phyloP scores from a whole-genome alignment of 306 rosid genomes.

The Cucumis melo region DNA sequence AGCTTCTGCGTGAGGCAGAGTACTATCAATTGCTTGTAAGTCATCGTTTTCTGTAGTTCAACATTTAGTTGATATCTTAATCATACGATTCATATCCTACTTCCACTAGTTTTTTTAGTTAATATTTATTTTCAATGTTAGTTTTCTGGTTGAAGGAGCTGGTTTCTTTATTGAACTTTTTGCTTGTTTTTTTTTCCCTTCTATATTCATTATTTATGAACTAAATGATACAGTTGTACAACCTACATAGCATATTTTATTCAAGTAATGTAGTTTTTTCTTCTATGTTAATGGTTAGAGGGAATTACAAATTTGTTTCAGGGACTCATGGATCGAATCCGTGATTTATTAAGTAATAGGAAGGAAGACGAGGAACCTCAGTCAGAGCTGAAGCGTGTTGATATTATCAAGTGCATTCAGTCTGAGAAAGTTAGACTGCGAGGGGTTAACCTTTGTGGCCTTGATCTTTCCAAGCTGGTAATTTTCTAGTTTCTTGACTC shows the following conservation, averaged over 20 bases:
- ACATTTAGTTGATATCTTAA: too few species aligned
- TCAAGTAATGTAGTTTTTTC: not conserved
- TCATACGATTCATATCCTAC: too few species aligned
- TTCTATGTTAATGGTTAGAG: not conserved
- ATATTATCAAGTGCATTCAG: constrained; percentile 89
- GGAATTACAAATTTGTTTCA: constrained; percentile 15
- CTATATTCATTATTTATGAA: too few species aligned
- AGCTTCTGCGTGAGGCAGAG: constrained; percentile 77
- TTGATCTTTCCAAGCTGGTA: constrained; percentile 93
- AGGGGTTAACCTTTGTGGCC: constrained; percentile 91
- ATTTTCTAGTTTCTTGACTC: constrained; percentile 7
- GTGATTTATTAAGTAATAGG: constrained; percentile 29
- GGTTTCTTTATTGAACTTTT: not conserved
- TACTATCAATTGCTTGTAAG: constrained; percentile 79
- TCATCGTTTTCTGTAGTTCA: not conserved
- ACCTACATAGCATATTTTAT: too few species aligned
- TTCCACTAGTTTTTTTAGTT: not conserved
- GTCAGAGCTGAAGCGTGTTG: constrained; percentile 62
- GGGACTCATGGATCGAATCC: constrained; percentile 78
- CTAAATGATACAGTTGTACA: too few species aligned
- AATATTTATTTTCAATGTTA: not conserved
- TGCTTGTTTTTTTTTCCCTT: too few species aligned
- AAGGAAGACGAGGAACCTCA: constrained; percentile 45
- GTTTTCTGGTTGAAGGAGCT: not conserved
- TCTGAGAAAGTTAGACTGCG: constrained; percentile 74